phyloP scores from a whole-genome alignment of 768 basidiomycete species.

The Pholiota conissans region DNA sequence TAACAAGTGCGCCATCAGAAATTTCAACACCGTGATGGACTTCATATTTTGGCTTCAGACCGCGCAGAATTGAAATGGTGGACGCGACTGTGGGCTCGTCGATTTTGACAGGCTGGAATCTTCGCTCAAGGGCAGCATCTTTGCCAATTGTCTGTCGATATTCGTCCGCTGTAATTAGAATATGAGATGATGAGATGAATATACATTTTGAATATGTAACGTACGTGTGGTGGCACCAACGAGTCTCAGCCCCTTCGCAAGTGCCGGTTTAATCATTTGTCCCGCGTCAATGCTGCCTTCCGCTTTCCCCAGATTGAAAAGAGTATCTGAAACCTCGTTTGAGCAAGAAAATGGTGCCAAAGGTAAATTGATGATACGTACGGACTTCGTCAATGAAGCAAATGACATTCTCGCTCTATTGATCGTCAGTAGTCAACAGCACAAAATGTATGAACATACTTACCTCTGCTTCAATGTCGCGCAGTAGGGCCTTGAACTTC shows the following conservation, averaged over 20 bases:
- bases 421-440: constrained; percentile 19
- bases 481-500: constrained; percentile 88
- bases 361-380: constrained; percentile 39
- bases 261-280: constrained; percentile 90
- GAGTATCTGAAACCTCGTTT: constrained; percentile 46
- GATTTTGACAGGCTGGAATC: constrained; percentile 88
- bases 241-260: constrained; percentile 84
- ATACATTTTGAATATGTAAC: constrained; percentile 22
- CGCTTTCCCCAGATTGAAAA: constrained; percentile 88
- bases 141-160: constrained; percentile 91
- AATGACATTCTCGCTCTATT: constrained; percentile 72
- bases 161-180: constrained; percentile 65
- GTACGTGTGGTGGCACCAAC: constrained; percentile 89
- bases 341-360: neutral
- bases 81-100: constrained; percentile 87
- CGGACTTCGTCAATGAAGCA: constrained; percentile 96
- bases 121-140: constrained; percentile 87
- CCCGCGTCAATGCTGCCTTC: constrained; percentile 93
- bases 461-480: constrained; percentile 86
- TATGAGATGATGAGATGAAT: neutral
- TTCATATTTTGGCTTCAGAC: constrained; percentile 82
- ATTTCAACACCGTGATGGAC: constrained; percentile 95
- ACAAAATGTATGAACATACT: constrained; percentile 8
- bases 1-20: constrained; percentile 84
- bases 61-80: constrained; percentile 85